Base-by-base conservation (phyloP, 2,329 filamentous ascomycete genomes). In the Metarhizium anisopliae region DNA sequence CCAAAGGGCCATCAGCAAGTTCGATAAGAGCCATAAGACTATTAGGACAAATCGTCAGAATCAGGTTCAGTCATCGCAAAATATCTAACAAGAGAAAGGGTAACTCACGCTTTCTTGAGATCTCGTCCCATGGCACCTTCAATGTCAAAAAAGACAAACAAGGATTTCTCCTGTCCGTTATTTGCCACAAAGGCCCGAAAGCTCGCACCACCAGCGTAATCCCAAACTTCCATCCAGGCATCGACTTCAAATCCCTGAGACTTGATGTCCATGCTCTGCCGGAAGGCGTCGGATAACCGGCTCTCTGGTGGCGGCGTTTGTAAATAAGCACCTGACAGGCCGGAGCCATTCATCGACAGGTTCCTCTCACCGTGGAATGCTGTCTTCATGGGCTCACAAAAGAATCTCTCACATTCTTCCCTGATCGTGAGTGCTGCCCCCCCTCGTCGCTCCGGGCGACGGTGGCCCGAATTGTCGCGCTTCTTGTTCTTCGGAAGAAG, bases 391-490 rank as follows among this genome's bases (percentile, higher is more conserved):
- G 86, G 87, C 87, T 93, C 90, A 79, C 92, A 96, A 84, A 96
- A 95, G 87, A 96, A 93, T 82, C 92, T 96, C 91, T 96, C 92
- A 96, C 92, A 95, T 90, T 96, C 91, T 91, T 88, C 91, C 89
- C 88, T 91, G 82, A 96, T 95, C 79, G 86, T 86, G 77, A 89
- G 85, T 88, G 90, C 85, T 86, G 91, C 91, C 90, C 91, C 91
- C 89, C 88, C 88, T 87, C 81, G 81, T 70, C 82, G 78, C 71
- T 75, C 74, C 70, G 72, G 69, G 68, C 68, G 69, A 40, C 54
- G 51, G 62, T 65, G 65, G 66, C 69, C 70, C 65, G 70, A 70
- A 63, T 68, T 70, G 61, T 73, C 72, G 67, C 70, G 70, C 67
- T 70, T 74, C 67, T 70, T 72, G 67, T 72, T 72, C 73, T 84